These are phyloP conservation scores for Solanum piurae DNA, from an alignment of 257 asterid species.

Conservation along the genomic window DNA sequence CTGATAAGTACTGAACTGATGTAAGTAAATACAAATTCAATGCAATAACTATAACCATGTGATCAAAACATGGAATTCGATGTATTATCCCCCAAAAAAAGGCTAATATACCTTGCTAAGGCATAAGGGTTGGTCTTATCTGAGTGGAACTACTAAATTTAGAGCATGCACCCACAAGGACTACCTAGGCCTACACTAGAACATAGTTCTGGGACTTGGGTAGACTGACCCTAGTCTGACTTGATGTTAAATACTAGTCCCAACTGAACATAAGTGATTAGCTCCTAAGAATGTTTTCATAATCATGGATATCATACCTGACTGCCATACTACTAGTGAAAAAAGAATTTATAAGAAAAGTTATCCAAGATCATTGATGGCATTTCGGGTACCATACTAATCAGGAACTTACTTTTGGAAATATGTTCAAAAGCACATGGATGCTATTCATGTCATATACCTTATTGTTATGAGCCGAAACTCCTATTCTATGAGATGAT, in stretches of 20 bases:
- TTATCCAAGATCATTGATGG: neutral
- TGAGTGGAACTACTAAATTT: neutral
- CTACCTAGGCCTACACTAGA: neutral
- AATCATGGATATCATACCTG: neutral
- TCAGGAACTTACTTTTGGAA: neutral
- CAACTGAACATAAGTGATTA: neutral
- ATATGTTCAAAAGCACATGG: neutral
- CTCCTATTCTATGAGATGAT: neutral
- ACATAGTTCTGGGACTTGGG: neutral
- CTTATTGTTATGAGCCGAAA: neutral
- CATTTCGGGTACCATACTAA: neutral
- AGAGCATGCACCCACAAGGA: neutral
- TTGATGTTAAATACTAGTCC: neutral
- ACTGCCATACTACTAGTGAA: neutral
- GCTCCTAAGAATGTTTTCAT: neutral
- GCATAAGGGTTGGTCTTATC: neutral
- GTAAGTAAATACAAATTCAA: no score
- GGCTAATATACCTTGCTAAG: neutral
- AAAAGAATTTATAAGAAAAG: neutral
- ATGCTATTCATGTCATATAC: neutral
- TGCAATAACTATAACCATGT: neutral
- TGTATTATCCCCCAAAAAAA: neutral
- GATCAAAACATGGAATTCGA: neutral
- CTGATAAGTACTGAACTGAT: neutral
- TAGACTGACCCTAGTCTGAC: neutral